These are phyloP conservation scores for Starmera pachycereana DNA, from an alignment of 805 yeast genomes.

Conservation along the genomic window DNA sequence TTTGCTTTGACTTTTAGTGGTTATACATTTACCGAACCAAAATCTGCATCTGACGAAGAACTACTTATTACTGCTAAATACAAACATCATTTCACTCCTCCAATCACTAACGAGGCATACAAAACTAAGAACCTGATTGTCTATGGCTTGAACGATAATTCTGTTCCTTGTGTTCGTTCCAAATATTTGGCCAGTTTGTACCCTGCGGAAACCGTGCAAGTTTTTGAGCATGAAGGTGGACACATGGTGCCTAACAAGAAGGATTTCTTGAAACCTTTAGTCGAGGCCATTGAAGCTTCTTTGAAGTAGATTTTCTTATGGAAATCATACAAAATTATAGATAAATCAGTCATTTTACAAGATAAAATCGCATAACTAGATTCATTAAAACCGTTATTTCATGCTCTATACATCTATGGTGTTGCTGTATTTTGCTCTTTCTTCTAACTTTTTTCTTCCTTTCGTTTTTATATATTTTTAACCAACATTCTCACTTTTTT, in stretches of 20 bases:
- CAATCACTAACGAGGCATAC: constrained; percentile 17
- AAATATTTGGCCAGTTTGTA: constrained; percentile 47
- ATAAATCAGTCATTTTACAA: too few species aligned
- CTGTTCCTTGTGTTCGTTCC: constrained; percentile 68
- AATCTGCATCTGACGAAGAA: constrained; percentile 20
- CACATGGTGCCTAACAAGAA: constrained; percentile 92
- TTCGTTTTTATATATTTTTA: too few species aligned
- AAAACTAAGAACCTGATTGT: constrained; percentile 54
- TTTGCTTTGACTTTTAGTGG: constrained; percentile 77
- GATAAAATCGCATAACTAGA: too few species aligned
- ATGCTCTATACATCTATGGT: too few species aligned
- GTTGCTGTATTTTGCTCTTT: too few species aligned
- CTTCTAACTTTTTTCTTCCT: too few species aligned
- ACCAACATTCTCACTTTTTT: too few species aligned
- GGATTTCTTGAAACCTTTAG: constrained; percentile 33
- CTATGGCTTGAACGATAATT: constrained; percentile 78
- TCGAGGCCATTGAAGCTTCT: constrained; percentile 24
- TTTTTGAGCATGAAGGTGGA: constrained; percentile 86
- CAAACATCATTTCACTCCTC: constrained; percentile 21
- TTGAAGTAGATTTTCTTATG: constrained; percentile 5
- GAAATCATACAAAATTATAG: not conserved
- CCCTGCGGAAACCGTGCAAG: constrained; percentile 33
- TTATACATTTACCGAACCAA: constrained; percentile 34
- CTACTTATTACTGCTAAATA: constrained; percentile 27
- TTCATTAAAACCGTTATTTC: too few species aligned